Percentiles rank a stretch among this genome's conserved stretches.
Conservation (phyloP, 2,329 filamentous ascomycete species). For the Pestalotiopsis sp. region DNA sequence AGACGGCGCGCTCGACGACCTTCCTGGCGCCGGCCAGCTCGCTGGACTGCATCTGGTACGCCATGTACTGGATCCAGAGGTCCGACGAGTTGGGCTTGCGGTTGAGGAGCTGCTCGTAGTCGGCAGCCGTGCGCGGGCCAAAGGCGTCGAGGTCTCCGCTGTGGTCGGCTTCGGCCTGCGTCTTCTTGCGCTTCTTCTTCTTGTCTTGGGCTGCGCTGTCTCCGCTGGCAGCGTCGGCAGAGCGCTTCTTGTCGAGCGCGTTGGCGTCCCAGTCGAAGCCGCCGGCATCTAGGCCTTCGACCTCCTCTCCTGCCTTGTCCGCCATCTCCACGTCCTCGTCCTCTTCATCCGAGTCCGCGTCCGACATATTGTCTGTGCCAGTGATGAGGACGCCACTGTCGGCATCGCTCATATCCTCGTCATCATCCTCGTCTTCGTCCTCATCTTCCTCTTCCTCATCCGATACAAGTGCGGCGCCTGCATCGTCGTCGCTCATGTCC, state of each 20-base stretch:
- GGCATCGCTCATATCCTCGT: slow-evolving; percentile 47
- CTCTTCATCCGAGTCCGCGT: slow-evolving; percentile 40
- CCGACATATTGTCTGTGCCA: slow-evolving; percentile 41
- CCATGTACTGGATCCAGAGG: slow-evolving; percentile 97
- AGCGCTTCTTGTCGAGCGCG: slow-evolving; percentile 54
- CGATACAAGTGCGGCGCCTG: slow-evolving; percentile 24
- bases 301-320: slow-evolving; percentile 34
- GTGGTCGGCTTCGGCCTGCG: slow-evolving; percentile 79
- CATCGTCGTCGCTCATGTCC: slow-evolving; percentile 47
- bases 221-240: slow-evolving; percentile 50
- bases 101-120: slow-evolving; percentile 91
- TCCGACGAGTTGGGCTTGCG: slow-evolving; percentile 91
- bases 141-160: slow-evolving; percentile 90
- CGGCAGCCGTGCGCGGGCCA: slow-evolving; percentile 84
- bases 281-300: slow-evolving; percentile 64
- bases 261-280: slow-evolving; percentile 89
- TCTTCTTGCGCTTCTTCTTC: slow-evolving; percentile 74
- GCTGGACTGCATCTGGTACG: slow-evolving; percentile 92
- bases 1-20: slow-evolving; percentile 85
- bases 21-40: slow-evolving; percentile 87
- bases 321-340: slow-evolving; percentile 44
- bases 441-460: slow-evolving; percentile 33
- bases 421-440: slow-evolving; percentile 34
- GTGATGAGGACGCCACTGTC: slow-evolving; percentile 45
- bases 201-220: slow-evolving; percentile 42